Base-by-base conservation (phyloP, 2,329 filamentous ascomycete genomes). In the Chrysosporium queenslandicum region DNA sequence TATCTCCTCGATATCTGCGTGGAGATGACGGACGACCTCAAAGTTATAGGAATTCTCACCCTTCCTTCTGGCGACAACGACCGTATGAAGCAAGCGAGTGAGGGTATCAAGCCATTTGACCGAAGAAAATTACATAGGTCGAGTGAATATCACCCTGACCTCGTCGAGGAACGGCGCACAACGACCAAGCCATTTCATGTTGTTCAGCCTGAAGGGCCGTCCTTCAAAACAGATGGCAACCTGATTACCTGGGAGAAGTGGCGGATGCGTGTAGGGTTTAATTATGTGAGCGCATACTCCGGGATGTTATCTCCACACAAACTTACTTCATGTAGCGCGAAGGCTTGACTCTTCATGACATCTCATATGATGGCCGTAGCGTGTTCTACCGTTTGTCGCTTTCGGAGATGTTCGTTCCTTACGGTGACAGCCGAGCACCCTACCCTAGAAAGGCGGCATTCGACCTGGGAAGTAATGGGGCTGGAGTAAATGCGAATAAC, bases 181-280 rank as follows among this genome's bases (percentile, higher is more conserved):
- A n/a, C n/a, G n/a, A n/a, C n/a, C 25, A 87, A 86, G 66, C 84
- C 85, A 4, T 61, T n/a, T n/a, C 79, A 87, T 58, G 81, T 91
- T 42, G 74, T 80, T 1, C 86, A 91, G 57, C 80, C 80, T 0
- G 79, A 86, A 27, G 84, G 84, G 0, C 76, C 83, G 0, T 84
- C 80, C 1, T 87, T 88, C 66, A 71, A 68, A 0, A 69, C 71
- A 54, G 47, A 71, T 40, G 68, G 77, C 59, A n/a, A n/a, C 52
- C 57, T 67, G 21, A 59, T 80, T 4, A 66, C 71, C 52, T 83
- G 81, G 81, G 79, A 83, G 63, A 81, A 84, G 59, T 87, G 83
- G 83, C 73, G 77, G 1, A 82, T 88, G 68, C 73, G 83, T 9
- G 74, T 89, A 2, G 72, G 68, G 0, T 75, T 74, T 58, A 75